Evolutionary conservation across 192 early-diverging fungal genomes (phyloP).

Genomic region (Backusella liffmaniae): DNA sequence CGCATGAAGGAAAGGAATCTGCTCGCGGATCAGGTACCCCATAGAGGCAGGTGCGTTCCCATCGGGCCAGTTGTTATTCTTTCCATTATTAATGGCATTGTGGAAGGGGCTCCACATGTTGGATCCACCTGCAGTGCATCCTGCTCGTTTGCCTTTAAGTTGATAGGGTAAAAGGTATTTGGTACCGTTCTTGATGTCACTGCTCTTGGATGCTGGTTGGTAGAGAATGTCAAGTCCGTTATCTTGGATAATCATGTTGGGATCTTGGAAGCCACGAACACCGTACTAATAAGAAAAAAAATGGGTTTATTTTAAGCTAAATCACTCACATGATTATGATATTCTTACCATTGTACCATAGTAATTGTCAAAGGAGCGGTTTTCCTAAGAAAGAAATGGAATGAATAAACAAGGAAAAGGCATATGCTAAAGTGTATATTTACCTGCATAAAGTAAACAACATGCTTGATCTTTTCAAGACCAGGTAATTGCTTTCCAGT

Average conservation of each 20-base stretch:
- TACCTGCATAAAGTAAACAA: constrained; percentile 33
- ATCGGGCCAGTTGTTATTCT: constrained; percentile 30
- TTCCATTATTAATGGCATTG: constrained; percentile 22
- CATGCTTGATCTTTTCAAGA: constrained; percentile 29
- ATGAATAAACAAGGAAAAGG: not conserved
- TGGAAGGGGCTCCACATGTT: constrained; percentile 25
- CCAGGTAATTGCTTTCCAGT: not conserved
- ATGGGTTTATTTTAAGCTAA: too few species aligned
- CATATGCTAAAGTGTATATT: not conserved
- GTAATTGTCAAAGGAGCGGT: constrained; percentile 26
- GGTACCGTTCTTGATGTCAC: constrained; percentile 24
- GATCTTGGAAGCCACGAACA: constrained; percentile 18
- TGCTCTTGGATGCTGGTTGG: constrained; percentile 15
- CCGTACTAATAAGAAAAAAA: not conserved
- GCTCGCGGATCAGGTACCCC: constrained; percentile 16
- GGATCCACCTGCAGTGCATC: constrained; percentile 30
- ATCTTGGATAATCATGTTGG: constrained; percentile 20
- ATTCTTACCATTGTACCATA: constrained; percentile 18
- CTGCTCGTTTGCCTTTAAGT: constrained; percentile 21
- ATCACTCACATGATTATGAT: too few species aligned
- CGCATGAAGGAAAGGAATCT: constrained; percentile 23
- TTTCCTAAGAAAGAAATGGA: constrained; percentile 6
- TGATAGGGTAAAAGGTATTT: constrained; percentile 25
- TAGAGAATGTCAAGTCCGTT: constrained; percentile 24
- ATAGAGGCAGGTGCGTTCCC: constrained; percentile 23